Conservation (phyloP, 208 protist genomes). For the Acanthamoeba triangularis region DNA sequence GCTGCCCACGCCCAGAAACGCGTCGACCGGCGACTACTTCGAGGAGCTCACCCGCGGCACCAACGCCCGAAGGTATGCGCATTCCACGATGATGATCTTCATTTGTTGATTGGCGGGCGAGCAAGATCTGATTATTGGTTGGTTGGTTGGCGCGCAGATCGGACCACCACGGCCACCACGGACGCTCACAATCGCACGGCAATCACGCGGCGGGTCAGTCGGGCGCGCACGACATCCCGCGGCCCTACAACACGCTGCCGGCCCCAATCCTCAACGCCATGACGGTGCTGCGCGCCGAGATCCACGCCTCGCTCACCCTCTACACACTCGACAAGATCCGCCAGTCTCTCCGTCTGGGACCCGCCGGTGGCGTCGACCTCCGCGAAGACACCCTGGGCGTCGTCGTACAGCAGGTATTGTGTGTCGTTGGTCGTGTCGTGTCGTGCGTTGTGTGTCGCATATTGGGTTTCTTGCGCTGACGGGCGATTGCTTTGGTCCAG, state of each 20-base stretch:
- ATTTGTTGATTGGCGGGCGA: background rate
- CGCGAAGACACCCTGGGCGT: constrained; percentile 11
- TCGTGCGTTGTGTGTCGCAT: background rate
- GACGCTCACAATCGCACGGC: constrained; percentile 15
- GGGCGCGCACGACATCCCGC: background rate
- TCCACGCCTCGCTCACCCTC: constrained; percentile 55
- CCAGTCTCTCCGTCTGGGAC: background rate
- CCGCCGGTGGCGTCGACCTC: constrained; percentile 32
- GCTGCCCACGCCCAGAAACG: background rate
- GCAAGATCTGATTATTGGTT: no score
- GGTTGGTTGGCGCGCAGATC: background rate
- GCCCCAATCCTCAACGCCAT: constrained; percentile 29
- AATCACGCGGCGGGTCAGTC: background rate
- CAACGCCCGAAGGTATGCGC: background rate
- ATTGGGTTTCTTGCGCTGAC: background rate
- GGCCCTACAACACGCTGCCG: constrained; percentile 43
- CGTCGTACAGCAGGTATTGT: background rate
- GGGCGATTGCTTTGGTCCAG: background rate
- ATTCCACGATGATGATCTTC: no score
- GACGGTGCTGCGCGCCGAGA: constrained; percentile 1
- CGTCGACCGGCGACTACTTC: constrained; percentile 28
- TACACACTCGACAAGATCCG: constrained; percentile 45
- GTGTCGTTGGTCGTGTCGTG: no score
- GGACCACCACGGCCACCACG: constrained; percentile 30
- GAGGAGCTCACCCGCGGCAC: constrained; percentile 54